Conservation (phyloP, 208 protist species). For the Phytomonas francai region DNA sequence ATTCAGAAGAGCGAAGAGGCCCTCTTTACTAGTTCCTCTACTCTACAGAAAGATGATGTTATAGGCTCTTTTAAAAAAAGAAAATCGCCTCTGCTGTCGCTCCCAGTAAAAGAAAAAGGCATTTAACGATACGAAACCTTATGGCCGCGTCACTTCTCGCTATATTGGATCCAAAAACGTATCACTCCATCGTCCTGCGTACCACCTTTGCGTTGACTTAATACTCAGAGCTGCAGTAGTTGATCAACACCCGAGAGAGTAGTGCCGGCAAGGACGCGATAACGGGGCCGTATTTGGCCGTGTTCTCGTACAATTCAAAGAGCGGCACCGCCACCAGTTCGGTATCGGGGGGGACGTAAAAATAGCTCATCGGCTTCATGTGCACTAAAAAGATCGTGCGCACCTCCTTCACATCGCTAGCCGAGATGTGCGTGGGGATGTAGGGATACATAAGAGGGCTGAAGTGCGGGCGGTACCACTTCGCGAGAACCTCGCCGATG, state of each 20-base stretch:
- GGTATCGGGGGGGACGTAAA: constrained; percentile 54
- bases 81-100: no score
- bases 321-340: constrained; percentile 84
- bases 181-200: no score
- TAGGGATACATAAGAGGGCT: constrained; percentile 90
- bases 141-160: no score
- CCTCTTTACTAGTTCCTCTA: no score
- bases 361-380: constrained; percentile 56
- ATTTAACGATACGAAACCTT: no score
- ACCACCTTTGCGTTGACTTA: constrained; percentile 10
- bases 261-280: constrained; percentile 72
- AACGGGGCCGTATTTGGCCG: constrained; percentile 72
- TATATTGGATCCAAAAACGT: no score
- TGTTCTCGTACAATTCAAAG: constrained; percentile 90
- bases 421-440: constrained; percentile 79
- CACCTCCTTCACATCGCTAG: constrained; percentile 69
- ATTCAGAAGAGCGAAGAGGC: background rate
- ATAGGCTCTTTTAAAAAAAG: no score
- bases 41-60: no score
- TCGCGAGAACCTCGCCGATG: constrained; percentile 63
- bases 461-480: constrained; percentile 84
- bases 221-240: constrained; percentile 69
- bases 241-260: constrained; percentile 77
- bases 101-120: no score
- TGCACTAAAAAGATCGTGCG: constrained; percentile 82